phyloP scores from a whole-genome alignment of 148 eudicot genomes.

The Camellia japonica region DNA sequence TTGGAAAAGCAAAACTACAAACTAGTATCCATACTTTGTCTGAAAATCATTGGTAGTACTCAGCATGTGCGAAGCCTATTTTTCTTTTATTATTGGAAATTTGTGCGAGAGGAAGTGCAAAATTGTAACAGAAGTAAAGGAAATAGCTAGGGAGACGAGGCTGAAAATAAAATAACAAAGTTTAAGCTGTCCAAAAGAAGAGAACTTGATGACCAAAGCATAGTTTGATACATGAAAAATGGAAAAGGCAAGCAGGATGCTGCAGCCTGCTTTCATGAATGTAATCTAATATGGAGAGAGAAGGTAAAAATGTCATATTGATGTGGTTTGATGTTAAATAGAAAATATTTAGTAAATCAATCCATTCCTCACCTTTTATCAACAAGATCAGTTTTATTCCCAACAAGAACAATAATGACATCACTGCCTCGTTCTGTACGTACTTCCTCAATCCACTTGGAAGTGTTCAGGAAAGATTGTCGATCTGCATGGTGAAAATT shows the following conservation, averaged over 20 bases:
- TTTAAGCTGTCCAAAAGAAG: neutral
- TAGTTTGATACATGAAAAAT: too few species aligned
- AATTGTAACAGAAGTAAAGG: neutral
- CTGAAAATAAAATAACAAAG: neutral
- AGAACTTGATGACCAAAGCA: neutral
- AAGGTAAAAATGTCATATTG: too few species aligned
- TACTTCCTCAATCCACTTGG: slow-evolving; percentile 90
- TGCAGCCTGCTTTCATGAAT: too few species aligned
- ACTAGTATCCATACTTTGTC: neutral
- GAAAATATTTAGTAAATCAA: neutral
- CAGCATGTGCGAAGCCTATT: too few species aligned
- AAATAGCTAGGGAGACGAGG: neutral
- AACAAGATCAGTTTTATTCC: slow-evolving; percentile 88
- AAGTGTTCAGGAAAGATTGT: slow-evolving; percentile 79
- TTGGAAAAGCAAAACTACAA: neutral
- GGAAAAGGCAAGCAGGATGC: too few species aligned
- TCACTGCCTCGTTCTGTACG: slow-evolving; percentile 80
- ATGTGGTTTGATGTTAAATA: neutral
- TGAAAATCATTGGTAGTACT: neutral
- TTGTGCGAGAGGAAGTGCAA: neutral
- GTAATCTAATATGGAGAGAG: too few species aligned
- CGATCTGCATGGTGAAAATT: slow-evolving; percentile 50
- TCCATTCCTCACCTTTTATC: slow-evolving; percentile 64
- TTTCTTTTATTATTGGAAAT: neutral
- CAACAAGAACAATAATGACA: slow-evolving; percentile 85